These are phyloP conservation scores for Acorus calamus DNA, from an alignment of 106 monocot genomes.

Conservation along the genomic window DNA sequence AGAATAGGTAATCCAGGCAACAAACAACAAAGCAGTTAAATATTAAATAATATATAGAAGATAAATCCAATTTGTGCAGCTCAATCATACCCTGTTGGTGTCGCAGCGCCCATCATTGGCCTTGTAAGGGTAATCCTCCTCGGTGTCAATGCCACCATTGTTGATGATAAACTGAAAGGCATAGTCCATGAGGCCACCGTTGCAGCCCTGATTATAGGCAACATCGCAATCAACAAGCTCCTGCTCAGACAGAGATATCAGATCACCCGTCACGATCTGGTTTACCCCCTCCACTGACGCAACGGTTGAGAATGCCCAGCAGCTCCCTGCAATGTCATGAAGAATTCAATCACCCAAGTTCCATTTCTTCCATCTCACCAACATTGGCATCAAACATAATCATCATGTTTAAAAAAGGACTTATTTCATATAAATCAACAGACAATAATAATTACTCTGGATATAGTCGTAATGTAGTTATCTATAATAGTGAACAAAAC, in stretches of 20 bases:
- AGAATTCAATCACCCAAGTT: too few species aligned
- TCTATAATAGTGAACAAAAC: too few species aligned
- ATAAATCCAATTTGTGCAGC: too few species aligned
- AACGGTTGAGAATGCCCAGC: slow-evolving; percentile 13
- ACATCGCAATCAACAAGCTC: slow-evolving; percentile 14
- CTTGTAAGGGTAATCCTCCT: slow-evolving; percentile 13
- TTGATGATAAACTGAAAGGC: slow-evolving; percentile 13
- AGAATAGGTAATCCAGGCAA: background rate
- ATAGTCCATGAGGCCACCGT: slow-evolving; percentile 14
- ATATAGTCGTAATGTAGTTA: too few species aligned
- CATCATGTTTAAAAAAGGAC: too few species aligned
- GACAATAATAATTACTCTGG: too few species aligned
- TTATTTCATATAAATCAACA: too few species aligned
- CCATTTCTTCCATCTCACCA: too few species aligned
- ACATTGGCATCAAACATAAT: too few species aligned
- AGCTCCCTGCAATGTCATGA: slow-evolving; percentile 5
- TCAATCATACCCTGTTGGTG: background rate
- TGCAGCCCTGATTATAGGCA: slow-evolving; percentile 6
- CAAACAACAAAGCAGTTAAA: background rate
- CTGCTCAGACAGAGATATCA: slow-evolving; percentile 12
- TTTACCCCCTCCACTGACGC: slow-evolving; percentile 15
- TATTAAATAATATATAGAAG: too few species aligned
- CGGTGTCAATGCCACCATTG: slow-evolving; percentile 16
- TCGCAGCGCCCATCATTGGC: slow-evolving; percentile 1
- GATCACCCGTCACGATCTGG: slow-evolving; percentile 12